Evolutionary conservation across 2,329 filamentous ascomycete genomes (phyloP).

Genomic region (Fusarium sp.): DNA sequence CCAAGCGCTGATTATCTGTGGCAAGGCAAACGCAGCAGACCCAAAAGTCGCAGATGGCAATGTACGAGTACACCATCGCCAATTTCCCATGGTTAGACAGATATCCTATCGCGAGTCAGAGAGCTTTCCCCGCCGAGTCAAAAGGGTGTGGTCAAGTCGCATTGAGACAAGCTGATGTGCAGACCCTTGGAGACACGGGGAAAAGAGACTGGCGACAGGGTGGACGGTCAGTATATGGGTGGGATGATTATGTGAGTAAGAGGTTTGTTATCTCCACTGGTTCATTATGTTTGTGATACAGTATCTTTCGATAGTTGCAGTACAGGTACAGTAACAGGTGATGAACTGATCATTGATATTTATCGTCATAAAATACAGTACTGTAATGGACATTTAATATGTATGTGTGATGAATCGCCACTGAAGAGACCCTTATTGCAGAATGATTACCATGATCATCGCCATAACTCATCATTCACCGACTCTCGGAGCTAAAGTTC

Average conservation of each 20-base stretch:
- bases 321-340: neutral
- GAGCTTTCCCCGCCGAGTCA: conserved; percentile 23
- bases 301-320: neutral
- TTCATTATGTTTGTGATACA: conserved; percentile 19
- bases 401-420: conserved; percentile 7
- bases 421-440: conserved; percentile 21
- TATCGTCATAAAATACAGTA: neutral
- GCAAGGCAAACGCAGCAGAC: conserved; percentile 2
- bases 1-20: neutral
- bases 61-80: conserved; percentile 3
- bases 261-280: conserved; percentile 27
- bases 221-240: neutral
- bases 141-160: conserved; percentile 24
- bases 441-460: conserved; percentile 13
- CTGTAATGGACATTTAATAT: neutral
- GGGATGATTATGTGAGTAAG: conserved; percentile 22
- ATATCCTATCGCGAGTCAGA: conserved; percentile 7
- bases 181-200: conserved; percentile 17
- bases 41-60: neutral
- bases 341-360: neutral
- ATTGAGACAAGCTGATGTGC: conserved; percentile 15
- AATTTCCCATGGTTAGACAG: neutral
- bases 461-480: conserved; percentile 35
- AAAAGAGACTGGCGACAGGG: neutral
- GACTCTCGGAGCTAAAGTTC: conserved; percentile 42